A percentile compares a stretch with the other conserved stretches of the same genome.
These are phyloP conservation scores for Yarrowia sp. DNA, from an alignment of 805 yeast species.

Conservation along the genomic window DNA sequence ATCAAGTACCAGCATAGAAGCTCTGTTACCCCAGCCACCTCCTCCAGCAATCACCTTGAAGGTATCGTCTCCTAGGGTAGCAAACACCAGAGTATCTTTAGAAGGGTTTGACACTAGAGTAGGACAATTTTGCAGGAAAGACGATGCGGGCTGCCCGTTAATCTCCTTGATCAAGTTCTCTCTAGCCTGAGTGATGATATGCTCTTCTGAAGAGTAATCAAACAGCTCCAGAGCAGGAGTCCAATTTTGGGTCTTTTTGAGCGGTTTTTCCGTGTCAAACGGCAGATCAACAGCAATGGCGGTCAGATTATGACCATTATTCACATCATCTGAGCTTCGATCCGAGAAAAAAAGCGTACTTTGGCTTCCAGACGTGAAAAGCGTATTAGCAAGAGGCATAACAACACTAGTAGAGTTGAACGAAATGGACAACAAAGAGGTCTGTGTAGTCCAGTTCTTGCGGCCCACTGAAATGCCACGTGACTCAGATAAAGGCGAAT, in stretches of 20 bases:
- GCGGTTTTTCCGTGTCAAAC: background rate
- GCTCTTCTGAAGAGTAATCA: constrained; percentile 31
- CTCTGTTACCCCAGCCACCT: constrained; percentile 72
- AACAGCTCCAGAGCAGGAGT: constrained; percentile 28
- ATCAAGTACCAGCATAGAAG: constrained; percentile 62
- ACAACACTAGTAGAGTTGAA: constrained; percentile 30
- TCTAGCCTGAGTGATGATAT: constrained; percentile 49
- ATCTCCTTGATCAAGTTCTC: constrained; percentile 62
- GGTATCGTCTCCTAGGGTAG: constrained; percentile 27
- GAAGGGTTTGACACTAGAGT: constrained; percentile 28
- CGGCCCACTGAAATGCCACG: constrained; percentile 29
- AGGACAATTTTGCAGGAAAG: constrained; percentile 45
- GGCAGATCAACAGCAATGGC: constrained; percentile 16
- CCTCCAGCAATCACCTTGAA: constrained; percentile 70
- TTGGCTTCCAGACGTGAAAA: constrained; percentile 36
- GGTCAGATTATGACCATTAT: background rate
- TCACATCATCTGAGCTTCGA: background rate
- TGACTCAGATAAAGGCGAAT: background rate
- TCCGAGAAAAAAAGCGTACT: constrained; percentile 28
- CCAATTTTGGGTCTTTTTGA: background rate
- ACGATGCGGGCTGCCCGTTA: constrained; percentile 56
- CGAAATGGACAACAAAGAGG: constrained; percentile 29
- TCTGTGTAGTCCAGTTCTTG: constrained; percentile 29
- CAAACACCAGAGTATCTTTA: constrained; percentile 28
- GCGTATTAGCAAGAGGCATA: constrained; percentile 39